phyloP scores from a whole-genome alignment of 192 early-diverging fungal genomes.

The Chytriomyces sp. region DNA sequence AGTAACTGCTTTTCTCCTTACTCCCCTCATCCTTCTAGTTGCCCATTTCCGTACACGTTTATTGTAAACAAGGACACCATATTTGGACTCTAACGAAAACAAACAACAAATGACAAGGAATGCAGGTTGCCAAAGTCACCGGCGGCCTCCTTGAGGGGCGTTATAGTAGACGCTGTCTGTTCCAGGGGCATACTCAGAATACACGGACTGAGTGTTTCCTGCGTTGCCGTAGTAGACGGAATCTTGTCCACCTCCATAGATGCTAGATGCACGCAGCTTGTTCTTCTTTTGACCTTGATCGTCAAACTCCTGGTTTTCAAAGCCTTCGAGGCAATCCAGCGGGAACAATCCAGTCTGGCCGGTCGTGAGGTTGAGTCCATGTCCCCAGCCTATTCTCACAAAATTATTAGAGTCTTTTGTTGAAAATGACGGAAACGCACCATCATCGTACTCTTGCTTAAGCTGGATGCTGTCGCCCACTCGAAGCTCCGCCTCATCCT shows the following conservation, averaged over 20 bases:
- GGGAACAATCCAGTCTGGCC: background rate
- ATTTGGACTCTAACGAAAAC: no score
- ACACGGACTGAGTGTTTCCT: background rate
- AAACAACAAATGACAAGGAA: no score
- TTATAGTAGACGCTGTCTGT: background rate
- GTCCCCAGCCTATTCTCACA: slow-evolving; percentile 12
- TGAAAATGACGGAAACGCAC: no score
- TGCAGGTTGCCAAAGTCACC: no score
- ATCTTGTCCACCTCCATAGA: background rate
- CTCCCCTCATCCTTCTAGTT: no score
- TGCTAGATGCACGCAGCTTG: background rate
- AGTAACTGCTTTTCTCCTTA: no score
- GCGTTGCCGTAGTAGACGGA: background rate
- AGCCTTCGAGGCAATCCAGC: background rate
- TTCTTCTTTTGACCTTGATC: slow-evolving; percentile 9
- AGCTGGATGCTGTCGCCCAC: slow-evolving; percentile 7
- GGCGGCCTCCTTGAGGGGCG: no score
- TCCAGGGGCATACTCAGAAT: no score
- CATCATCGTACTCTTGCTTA: background rate
- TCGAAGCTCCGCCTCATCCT: background rate
- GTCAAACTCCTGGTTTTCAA: background rate
- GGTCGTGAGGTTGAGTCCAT: slow-evolving; percentile 15
- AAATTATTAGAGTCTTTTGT: no score
- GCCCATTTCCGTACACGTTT: no score
- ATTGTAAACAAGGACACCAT: no score